Percentiles rank a stretch among this genome's conserved stretches.
Evolutionary conservation across 1,284 basidiomycete genomes (phyloP).

Genomic region (Mycosarcoma maydis): DNA sequence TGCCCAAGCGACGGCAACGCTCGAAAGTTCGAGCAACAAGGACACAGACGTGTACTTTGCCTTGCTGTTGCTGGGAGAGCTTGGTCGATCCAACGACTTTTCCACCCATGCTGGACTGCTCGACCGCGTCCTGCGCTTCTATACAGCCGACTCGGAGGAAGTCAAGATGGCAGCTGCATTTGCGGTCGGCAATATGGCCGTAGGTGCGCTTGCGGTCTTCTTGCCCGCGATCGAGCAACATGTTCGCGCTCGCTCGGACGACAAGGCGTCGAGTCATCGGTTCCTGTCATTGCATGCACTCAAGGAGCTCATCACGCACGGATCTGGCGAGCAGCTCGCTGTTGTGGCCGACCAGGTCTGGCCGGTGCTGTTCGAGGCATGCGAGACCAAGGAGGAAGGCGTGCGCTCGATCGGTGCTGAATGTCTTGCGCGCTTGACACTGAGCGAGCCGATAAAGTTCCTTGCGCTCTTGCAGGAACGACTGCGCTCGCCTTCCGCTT

Average conservation of each 20-base stretch:
- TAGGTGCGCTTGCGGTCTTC: constrained; percentile 86
- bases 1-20: constrained; percentile 18
- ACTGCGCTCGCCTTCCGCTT: constrained; percentile 70
- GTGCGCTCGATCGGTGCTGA: constrained; percentile 94
- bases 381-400: constrained; percentile 77
- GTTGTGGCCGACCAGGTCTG: constrained; percentile 86
- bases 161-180: constrained; percentile 59
- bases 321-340: constrained; percentile 81
- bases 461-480: constrained; percentile 75
- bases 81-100: constrained; percentile 55
- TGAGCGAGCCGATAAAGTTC: constrained; percentile 86
- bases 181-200: constrained; percentile 84
- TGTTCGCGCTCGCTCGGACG: constrained; percentile 70
- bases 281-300: constrained; percentile 84
- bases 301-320: constrained; percentile 95
- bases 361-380: constrained; percentile 72
- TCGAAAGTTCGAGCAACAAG: constrained; percentile 26
- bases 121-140: constrained; percentile 46
- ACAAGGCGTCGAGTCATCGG: constrained; percentile 66
- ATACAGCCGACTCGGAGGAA: constrained; percentile 50
- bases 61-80: constrained; percentile 55
- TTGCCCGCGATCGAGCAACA: constrained; percentile 84
- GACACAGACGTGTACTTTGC: constrained; percentile 53
- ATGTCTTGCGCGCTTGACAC: constrained; percentile 93
- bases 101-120: constrained; percentile 20